Base-by-base conservation (phyloP, 495 filamentous ascomycete species). In the Aspergillus indologenus region DNA sequence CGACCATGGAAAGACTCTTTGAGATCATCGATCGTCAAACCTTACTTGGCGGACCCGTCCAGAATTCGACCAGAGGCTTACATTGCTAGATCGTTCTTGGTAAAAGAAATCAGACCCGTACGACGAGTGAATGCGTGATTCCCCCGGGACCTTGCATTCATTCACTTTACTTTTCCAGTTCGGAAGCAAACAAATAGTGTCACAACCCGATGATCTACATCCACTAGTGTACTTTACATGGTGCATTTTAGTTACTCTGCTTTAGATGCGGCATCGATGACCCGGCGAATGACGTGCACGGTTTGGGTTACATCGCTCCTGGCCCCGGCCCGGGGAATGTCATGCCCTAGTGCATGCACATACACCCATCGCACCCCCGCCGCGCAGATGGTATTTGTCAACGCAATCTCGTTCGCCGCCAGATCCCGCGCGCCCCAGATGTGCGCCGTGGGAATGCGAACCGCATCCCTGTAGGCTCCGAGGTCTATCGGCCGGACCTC, bases 351-450 rank as follows among this genome's bases (percentile, higher is more conserved):
- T 1, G 50, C 56, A 57, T 71, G 68, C 17, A 68, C 56, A 55
- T 65, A 68, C 2, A 59, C 49, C 20, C 52, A 61, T 54, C 62
- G 56, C 9, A 31, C 56, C 21, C 61, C 57, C 11, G 51, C 44
- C 5, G 57, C 58, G 40, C 70, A 70, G 20, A 50, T 20, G 14
- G 21, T 60, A 31, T n/a, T 57, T 24, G 59, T 50, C 40, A 21
- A 52, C 23, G 20, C 14, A 19, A 54, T 53, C 45, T 47, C 45
- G 21, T 50, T 53, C 24, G 42, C 44, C 20, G 23, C 45, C 40
- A 52, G n/a, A 24, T 74, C 71, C 19, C 29, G 57, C 1, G 47
- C 31, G 17, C 70, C 70, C 70, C 68, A 71, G 34, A 75, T 70
- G 55, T 73, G 67, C 1, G 66, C 69, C 3, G 70, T 71, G 2